Conservation (phyloP, 2,329 filamentous ascomycete species). For the Trichophyton simii region DNA sequence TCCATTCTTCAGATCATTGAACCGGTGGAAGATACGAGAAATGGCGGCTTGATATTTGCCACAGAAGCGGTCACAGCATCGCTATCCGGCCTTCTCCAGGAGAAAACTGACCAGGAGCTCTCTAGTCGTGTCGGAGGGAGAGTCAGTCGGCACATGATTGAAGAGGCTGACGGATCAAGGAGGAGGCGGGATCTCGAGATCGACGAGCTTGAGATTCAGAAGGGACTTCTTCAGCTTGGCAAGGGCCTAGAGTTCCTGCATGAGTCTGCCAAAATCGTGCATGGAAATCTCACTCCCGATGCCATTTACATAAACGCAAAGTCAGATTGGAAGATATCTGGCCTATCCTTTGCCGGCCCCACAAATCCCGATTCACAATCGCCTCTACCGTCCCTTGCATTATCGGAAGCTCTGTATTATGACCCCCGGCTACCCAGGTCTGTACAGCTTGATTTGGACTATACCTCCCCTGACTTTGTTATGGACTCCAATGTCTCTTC, state of each 20-base stretch:
- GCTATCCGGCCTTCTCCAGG: conserved; percentile 65
- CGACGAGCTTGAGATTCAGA: conserved; percentile 95
- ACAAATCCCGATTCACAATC: conserved; percentile 64
- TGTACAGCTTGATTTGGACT: conserved; percentile 86
- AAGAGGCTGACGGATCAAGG: conserved; percentile 61
- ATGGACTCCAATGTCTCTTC: conserved; percentile 77
- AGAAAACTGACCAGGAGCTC: conserved; percentile 80
- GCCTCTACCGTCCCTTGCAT: conserved; percentile 63
- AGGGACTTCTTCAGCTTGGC: conserved; percentile 81
- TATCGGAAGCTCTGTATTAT: conserved; percentile 73
- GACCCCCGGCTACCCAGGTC: conserved; percentile 69
- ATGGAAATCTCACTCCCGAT: conserved; percentile 88
- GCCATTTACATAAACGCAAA: conserved; percentile 91
- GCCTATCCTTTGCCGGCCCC: conserved; percentile 78
- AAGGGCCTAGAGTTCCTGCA: conserved; percentile 93
- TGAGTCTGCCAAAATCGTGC: conserved; percentile 84
- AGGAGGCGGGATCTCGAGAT: conserved; percentile 76
- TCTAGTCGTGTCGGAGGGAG: conserved; percentile 55
- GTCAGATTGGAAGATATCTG: conserved; percentile 97
- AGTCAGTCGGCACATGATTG: conserved; percentile 66
- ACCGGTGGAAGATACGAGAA: conserved; percentile 86
- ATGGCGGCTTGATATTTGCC: conserved; percentile 86
- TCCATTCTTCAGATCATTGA: conserved; percentile 86
- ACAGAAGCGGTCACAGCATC: conserved; percentile 85
- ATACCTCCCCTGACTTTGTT: conserved; percentile 86